Evolutionary conservation across 2,329 filamentous ascomycete species (phyloP).

Genomic region (Fusarium sp.): DNA sequence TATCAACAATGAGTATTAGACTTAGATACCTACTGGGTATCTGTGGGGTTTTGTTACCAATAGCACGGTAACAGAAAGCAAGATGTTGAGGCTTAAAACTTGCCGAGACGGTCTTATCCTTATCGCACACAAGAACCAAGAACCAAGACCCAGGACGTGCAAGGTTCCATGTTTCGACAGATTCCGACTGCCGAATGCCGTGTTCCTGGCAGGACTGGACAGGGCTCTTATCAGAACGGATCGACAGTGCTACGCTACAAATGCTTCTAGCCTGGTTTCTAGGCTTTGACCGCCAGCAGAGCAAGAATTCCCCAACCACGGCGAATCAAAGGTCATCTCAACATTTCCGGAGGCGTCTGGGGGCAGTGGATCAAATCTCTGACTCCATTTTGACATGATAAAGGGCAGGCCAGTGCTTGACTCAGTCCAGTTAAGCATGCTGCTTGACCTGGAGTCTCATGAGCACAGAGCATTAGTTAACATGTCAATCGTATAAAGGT

Average conservation of each 20-base stretch:
- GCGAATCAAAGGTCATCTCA: conserved; percentile 33
- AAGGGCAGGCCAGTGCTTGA: conserved; percentile 18
- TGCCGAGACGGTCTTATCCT: not conserved
- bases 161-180: conserved; percentile 12
- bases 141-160: not conserved
- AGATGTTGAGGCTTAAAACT: not conserved
- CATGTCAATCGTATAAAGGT: not conserved
- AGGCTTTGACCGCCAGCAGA: conserved; percentile 30
- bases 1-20: not conserved
- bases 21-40: not conserved
- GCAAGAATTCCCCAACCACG: not conserved
- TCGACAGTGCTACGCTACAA: conserved; percentile 22
- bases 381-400: conserved; percentile 27
- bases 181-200: conserved; percentile 32
- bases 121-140: conserved; percentile 4
- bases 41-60: not conserved
- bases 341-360: conserved; percentile 30
- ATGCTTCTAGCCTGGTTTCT: conserved; percentile 19
- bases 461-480: not conserved
- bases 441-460: not conserved
- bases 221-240: conserved; percentile 27
- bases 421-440: conserved; percentile 6
- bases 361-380: conserved; percentile 15
- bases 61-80: not conserved
- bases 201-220: conserved; percentile 22